Evolutionary conservation across 495 filamentous ascomycete species (phyloP), one percentile per base, ranked within the genome.

Genomic region (Podospora didyma): DNA sequence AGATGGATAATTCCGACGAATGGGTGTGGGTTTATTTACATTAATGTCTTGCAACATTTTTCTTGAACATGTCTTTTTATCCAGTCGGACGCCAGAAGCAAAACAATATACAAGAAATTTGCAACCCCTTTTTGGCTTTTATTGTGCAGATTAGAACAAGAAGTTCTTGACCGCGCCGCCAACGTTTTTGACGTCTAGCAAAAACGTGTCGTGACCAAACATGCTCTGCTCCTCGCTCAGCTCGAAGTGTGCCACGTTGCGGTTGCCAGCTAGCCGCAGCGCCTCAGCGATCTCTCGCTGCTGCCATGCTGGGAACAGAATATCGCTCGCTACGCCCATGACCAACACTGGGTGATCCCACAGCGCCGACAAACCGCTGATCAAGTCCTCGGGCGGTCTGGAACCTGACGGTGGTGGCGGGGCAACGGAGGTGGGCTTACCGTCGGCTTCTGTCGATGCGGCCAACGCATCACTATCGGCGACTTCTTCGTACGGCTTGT

Each of bases 301-400:
- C 73, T 99, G 94, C 93, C 94, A 99, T 2, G 95, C 90, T 1
- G 94, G 94, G 75, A 99, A 99, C 37, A 99, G 75, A 54, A 96
- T 97, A 68, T 99, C 94, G 65, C 90, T 96, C 1, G 90, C 90
- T 10, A 97, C 94, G 19, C 94, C 94, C 77, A 99, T 85, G 2
- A 99, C 88, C 41, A 99, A 76, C 2, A 88, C 86, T 0, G 89
- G 86, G 60, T 90, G 91, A 59, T 89, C 73, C 53, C 84, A 82
- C 51, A 97, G 72, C 1, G 84, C 74, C 4, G 79, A 67, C 28
- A 99, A 73, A 3, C 94, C 95, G 3, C 73, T 72, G 3, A 99
- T 80, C 0, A 99, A 77, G 73, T 97, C 95, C 47, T 75, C 71
- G 2, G 92, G 86, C 9, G 89, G 87, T 3, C 73, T 23, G 19